Conservation (phyloP, 805 yeast species). For the Starmerella geochares region DNA sequence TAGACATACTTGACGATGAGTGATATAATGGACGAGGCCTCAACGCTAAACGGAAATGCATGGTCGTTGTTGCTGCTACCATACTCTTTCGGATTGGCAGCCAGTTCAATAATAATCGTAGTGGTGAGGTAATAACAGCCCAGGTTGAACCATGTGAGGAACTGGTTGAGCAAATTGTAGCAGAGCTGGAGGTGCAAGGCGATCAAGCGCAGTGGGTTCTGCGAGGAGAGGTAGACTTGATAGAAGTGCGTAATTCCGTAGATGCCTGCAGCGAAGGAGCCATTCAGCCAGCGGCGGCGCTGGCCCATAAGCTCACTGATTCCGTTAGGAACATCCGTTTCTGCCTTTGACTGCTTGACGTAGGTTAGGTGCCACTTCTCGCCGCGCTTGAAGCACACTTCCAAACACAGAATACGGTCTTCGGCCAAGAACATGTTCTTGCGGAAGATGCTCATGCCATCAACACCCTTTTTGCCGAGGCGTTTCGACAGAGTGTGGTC, state of each 20-base stretch:
- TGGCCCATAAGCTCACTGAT: conserved; percentile 54
- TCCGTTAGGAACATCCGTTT: conserved; percentile 57
- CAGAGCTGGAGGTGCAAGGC: conserved; percentile 46
- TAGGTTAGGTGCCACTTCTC: conserved; percentile 54
- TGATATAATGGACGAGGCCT: conserved; percentile 37
- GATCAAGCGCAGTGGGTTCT: conserved; percentile 41
- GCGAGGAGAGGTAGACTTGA: conserved; percentile 46
- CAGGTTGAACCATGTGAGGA: conserved; percentile 54
- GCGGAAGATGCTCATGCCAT: conserved; percentile 53
- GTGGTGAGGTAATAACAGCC: conserved; percentile 56
- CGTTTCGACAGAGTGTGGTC: conserved; percentile 43
- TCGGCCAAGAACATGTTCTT: conserved; percentile 64
- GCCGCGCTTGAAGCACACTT: conserved; percentile 48
- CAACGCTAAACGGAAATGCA: conserved; percentile 31
- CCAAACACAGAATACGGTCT: conserved; percentile 58
- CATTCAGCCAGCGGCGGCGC: conserved; percentile 60
- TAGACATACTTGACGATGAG: conserved; percentile 48
- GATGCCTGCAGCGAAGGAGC: conserved; percentile 55
- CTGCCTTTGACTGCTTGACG: conserved; percentile 54
- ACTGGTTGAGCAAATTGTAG: conserved; percentile 45
- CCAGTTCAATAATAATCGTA: conserved; percentile 44
- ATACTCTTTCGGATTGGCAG: conserved; percentile 34
- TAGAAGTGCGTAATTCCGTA: conserved; percentile 48
- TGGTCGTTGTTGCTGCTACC: conserved; percentile 39
- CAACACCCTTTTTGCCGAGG: conserved; percentile 44